Evolutionary conservation across 2,329 filamentous ascomycete species (phyloP).

Genomic region (Phialocephala subalpina): DNA sequence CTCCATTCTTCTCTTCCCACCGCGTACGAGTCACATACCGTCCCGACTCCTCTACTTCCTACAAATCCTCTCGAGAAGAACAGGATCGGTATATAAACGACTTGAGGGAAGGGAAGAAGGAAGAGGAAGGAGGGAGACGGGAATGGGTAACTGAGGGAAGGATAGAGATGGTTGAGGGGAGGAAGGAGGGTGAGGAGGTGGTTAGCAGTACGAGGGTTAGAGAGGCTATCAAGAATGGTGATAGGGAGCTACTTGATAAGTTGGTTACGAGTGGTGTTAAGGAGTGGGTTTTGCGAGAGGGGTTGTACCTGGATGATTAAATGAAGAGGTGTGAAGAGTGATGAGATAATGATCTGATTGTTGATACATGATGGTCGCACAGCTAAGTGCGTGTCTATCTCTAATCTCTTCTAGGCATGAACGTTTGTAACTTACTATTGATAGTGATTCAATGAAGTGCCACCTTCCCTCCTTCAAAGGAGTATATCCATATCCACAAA

Average conservation of each 20-base stretch:
- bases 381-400: background rate
- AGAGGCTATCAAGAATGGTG: constrained; percentile 56
- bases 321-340: background rate
- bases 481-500: background rate
- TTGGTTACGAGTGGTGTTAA: constrained; percentile 66
- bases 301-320: constrained; percentile 58
- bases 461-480: background rate
- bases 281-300: constrained; percentile 63
- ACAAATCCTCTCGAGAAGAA: constrained; percentile 60
- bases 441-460: too few species aligned
- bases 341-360: background rate
- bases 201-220: constrained; percentile 70
- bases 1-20: constrained; percentile 69
- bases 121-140: constrained; percentile 59
- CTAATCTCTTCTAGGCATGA: background rate
- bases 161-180: constrained; percentile 66
- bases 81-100: constrained; percentile 62
- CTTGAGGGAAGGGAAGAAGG: constrained; percentile 56
- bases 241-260: constrained; percentile 55
- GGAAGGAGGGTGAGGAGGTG: constrained; percentile 49
- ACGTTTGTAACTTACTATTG: background rate
- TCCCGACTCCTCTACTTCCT: constrained; percentile 59
- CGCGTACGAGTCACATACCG: constrained; percentile 70
- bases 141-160: constrained; percentile 61
- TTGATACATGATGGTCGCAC: background rate